Evolutionary conservation across 2,329 filamentous ascomycete genomes (phyloP), one percentile per base, ranked within the genome.

Genomic region (Amesomyces nigricolor): DNA sequence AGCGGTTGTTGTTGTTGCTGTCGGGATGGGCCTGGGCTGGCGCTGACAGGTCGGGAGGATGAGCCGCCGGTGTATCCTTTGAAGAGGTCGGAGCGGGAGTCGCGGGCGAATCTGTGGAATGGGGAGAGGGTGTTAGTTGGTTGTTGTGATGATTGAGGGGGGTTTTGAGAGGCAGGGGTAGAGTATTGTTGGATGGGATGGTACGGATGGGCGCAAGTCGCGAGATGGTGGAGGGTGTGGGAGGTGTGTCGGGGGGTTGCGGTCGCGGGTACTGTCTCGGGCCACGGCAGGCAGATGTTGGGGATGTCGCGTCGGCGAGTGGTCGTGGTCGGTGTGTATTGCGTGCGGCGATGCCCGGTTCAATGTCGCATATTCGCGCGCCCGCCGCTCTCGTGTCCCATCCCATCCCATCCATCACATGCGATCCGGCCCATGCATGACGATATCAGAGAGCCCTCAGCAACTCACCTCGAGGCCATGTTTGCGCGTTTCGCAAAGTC

Each of bases 41-140:
- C 68, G 66, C 73, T 78, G 63, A 70, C 70, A 46, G 73, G 68
- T 51, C 74, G 68, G 59, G 75, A 71, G 62, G 70, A 67, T 62
- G 71, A 70, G 58, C 74, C 76, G 66, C 75, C 74, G 63, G 79
- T 83, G 72, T 90, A 91, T 64, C 85, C 84, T 63, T 87, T 86
- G 73, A 91, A 91, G 61, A 91, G 82, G 62, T 85, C 84, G 67
- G 82, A 86, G 67, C 87, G 77, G 66, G 83, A 79, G 75, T 89
- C 78, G 75, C 87, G 80, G 75, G 82, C 78, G 70, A 88, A 89
- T 75, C 86, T 88, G 59, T 51, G 10, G 35, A 5, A n/a, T 17
- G 16, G 17, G 19, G 26, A 35, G 35, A 7, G 5, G 3, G 4
- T 9, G 32, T 35, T 9, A 16, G 13, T 30, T 16, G 42, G 54